These are phyloP conservation scores for Corylus avellana DNA, from an alignment of 306 rosid species.

Conservation along the genomic window DNA sequence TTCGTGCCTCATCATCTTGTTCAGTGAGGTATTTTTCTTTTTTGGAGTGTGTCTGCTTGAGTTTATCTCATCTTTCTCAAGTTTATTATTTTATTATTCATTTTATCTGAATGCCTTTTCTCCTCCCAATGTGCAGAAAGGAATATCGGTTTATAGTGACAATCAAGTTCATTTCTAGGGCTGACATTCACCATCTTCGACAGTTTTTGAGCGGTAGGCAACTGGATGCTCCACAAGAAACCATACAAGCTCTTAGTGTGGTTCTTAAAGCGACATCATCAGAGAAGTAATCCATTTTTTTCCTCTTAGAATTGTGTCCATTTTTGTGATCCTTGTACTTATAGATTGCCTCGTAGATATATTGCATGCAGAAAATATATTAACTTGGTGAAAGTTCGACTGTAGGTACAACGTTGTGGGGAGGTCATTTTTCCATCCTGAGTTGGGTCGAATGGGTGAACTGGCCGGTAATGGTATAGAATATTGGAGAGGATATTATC, in stretches of 20 bases:
- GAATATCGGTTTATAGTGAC: conserved; percentile 55
- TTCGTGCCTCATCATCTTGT: conserved; percentile 12
- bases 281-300: conserved; percentile 10
- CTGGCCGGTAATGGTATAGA: conserved; percentile 29
- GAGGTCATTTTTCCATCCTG: not conserved
- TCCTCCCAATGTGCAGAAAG: conserved; percentile 23
- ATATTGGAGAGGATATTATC: conserved; percentile 34
- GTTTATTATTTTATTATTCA: no score
- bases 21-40: conserved; percentile 35
- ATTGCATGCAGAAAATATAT: not conserved
- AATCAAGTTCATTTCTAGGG: conserved; percentile 45
- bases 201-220: conserved; percentile 51
- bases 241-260: conserved; percentile 72
- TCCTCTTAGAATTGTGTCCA: not conserved
- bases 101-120: not conserved
- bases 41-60: not conserved
- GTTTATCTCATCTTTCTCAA: not conserved
- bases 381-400: not conserved
- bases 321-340: not conserved
- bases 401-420: conserved; percentile 27
- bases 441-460: not conserved
- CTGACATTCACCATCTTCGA: conserved; percentile 45
- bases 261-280: conserved; percentile 59
- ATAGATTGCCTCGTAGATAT: not conserved
- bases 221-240: conserved; percentile 54